Conservation (phyloP, 2,329 filamentous ascomycete genomes). For the Penicillium freii region DNA sequence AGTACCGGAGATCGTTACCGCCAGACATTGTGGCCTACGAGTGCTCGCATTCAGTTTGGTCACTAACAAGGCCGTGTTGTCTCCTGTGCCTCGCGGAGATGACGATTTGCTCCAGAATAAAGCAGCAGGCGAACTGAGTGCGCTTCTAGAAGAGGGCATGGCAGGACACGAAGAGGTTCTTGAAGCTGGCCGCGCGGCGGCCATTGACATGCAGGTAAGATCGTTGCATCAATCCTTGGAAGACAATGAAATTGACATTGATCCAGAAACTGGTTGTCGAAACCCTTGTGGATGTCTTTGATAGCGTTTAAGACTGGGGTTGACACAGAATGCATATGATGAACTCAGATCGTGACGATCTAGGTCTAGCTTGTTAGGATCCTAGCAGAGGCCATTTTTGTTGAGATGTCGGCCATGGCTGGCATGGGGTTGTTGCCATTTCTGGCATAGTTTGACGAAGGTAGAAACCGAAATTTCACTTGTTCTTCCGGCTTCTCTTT, state of each 20-base stretch:
- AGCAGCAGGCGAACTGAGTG: conserved; percentile 52
- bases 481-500: conserved; percentile 45
- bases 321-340: neutral
- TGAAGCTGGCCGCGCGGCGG: conserved; percentile 59
- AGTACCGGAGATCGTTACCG: conserved; percentile 66
- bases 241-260: conserved; percentile 19
- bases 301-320: conserved; percentile 7
- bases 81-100: conserved; percentile 59
- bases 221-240: neutral
- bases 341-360: neutral
- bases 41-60: conserved; percentile 66
- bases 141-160: conserved; percentile 57
- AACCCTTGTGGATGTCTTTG: conserved; percentile 32
- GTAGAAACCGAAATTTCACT: conserved; percentile 15
- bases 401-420: neutral
- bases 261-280: conserved; percentile 39
- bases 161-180: conserved; percentile 66
- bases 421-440: neutral
- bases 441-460: neutral
- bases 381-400: neutral
- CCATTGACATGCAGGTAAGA: conserved; percentile 61
- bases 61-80: conserved; percentile 62
- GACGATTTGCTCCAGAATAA: conserved; percentile 53
- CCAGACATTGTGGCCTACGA: conserved; percentile 61
- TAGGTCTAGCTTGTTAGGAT: neutral